Evolutionary conservation across 495 filamentous ascomycete species (phyloP).

Genomic region (Hypomontagnella submonticulosa): DNA sequence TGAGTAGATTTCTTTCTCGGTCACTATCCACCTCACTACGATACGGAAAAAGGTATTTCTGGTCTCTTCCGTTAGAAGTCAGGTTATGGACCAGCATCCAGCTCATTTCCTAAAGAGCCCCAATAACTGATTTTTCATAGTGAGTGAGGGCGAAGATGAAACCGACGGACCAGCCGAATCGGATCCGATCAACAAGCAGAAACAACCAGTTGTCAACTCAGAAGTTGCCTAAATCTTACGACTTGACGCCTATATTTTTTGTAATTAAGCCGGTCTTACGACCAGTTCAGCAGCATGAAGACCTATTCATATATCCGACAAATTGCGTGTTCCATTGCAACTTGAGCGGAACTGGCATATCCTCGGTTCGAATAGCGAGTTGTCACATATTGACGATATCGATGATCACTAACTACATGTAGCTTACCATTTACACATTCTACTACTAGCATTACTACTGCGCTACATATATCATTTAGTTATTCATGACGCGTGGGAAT

Average conservation of each 20-base stretch:
- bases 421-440: slow-evolving; percentile 12
- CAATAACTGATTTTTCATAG: slow-evolving; percentile 16
- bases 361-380: slow-evolving; percentile 12
- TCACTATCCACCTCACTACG: slow-evolving; percentile 10
- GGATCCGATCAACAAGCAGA: slow-evolving; percentile 10
- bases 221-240: slow-evolving; percentile 18
- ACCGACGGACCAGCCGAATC: slow-evolving; percentile 6
- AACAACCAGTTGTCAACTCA: background rate
- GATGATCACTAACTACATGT: slow-evolving; percentile 26
- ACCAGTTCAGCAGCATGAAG: slow-evolving; percentile 1
- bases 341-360: slow-evolving; percentile 1
- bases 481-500: slow-evolving; percentile 24
- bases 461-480: slow-evolving; percentile 30
- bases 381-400: slow-evolving; percentile 33
- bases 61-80: background rate
- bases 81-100: background rate
- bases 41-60: background rate
- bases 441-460: slow-evolving; percentile 17
- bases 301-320: slow-evolving; percentile 5
- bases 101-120: slow-evolving; percentile 4
- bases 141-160: slow-evolving; percentile 37
- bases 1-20: slow-evolving; percentile 21
- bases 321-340: background rate
- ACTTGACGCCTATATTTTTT: slow-evolving; percentile 4
- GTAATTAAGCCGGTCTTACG: slow-evolving; percentile 6